A percentile compares a stretch with the other conserved stretches of the same genome.
These are phyloP conservation scores for Clitoria ternatea DNA, from an alignment of 306 rosid genomes.

Conservation along the genomic window DNA sequence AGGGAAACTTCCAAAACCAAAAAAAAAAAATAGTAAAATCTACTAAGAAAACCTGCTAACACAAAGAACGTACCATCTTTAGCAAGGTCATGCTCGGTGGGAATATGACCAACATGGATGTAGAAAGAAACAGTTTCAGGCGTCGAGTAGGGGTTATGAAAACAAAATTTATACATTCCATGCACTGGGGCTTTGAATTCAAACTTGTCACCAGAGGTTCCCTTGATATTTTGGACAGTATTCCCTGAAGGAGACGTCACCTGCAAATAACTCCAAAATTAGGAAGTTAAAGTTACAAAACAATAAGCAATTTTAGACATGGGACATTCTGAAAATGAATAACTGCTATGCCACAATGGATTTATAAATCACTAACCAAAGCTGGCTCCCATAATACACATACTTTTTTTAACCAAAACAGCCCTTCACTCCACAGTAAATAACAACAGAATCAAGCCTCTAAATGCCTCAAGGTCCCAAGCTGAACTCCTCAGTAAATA, in stretches of 20 bases:
- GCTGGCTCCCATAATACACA: not conserved
- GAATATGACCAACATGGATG: conserved; percentile 97
- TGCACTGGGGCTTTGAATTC: conserved; percentile 75
- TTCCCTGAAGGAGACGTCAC: conserved; percentile 83
- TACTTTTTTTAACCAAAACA: too few relatives aligned
- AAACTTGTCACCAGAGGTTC: conserved; percentile 93
- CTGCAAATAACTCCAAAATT: conserved; percentile 39
- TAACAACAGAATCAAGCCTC: not conserved
- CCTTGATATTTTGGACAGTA: conserved; percentile 61
- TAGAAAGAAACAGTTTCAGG: conserved; percentile 98
- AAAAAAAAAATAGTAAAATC: not conserved
- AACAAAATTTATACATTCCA: conserved; percentile 96
- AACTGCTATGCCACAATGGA: not conserved
- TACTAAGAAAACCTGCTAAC: not conserved
- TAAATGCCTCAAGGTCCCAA: not conserved
- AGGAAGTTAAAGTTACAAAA: conserved; percentile 15
- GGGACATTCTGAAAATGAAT: not conserved
- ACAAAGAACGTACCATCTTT: conserved; percentile 70
- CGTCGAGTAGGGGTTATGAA: conserved; percentile 88
- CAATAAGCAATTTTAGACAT: not conserved
- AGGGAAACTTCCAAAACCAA: not conserved
- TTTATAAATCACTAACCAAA: conserved; percentile 1
- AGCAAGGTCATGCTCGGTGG: conserved; percentile 85
- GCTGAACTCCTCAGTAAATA: not conserved
- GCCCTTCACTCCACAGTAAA: not conserved